Evolutionary conservation across 805 yeast genomes (phyloP), one percentile per base, ranked within the genome.

Genomic region (Nakazawaea ishiwadae): DNA sequence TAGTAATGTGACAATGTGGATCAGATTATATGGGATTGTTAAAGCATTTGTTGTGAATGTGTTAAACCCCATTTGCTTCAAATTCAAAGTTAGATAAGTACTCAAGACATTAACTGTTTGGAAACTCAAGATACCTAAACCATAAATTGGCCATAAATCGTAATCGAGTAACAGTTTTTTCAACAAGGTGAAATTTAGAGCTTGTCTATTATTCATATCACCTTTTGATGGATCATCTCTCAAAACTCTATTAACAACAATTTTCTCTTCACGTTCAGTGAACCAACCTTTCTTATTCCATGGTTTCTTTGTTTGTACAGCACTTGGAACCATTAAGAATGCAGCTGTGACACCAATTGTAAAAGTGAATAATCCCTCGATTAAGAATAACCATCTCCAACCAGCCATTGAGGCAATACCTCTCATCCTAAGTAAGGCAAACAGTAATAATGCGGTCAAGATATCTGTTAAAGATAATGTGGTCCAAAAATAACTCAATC

Each of bases 151-250:
- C 73, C 80, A 67, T 45, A 78, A 44, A 52, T 75, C 74, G 51
- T 63, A 75, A 51, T 80, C 84, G 1, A 48, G 32, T 10, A 77
- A 37, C 3, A 76, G 59, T 16, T 58, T 49, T 49, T 60, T 54
- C 14, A 80, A 47, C 55, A 62, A 66, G 35, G 53, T 63, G 4
- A 61, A 47, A 3, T 68, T 55, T 15, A 80, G 54, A 4, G 79
- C 77, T 49, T 74, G 73, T 52, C 82, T 65, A 52, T 79, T 79
- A 52, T 78, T 67, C 84, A 78, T 77, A 46, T 76, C 82, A 18
- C 84, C 83, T 47, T 68, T 68, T 4, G 65, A 51, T 6, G 72
- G 73, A 45, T 68, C 73, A 44, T 68, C 71, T 44, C 72, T 48
- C 36, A 68, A 54, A 4, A 68, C 55, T 40, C 66, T 51, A 45